Evolutionary conservation across 139 green algal species (phyloP).

Genomic region (Gonium pectorale): DNA sequence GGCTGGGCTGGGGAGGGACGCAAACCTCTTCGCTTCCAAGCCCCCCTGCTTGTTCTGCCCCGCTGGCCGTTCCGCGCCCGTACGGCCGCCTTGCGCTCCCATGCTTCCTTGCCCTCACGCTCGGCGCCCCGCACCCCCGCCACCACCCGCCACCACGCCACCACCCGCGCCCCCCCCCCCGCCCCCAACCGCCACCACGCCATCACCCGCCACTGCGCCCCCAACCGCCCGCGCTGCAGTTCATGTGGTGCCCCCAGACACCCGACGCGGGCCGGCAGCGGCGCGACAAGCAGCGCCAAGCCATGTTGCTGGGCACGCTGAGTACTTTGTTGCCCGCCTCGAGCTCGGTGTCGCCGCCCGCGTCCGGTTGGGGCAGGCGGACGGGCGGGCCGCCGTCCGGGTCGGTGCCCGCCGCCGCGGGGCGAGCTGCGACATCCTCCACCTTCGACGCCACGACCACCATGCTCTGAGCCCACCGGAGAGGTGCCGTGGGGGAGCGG

Average conservation of each 20-base stretch:
- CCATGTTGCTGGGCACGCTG: slow-evolving; percentile 34
- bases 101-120: not conserved
- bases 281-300: slow-evolving; percentile 9
- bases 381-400: too few species aligned
- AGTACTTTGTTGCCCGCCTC: not conserved
- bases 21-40: too few species aligned
- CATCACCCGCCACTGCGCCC: not conserved
- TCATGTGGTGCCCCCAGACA: not conserved
- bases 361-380: not conserved
- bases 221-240: not conserved
- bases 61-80: not conserved
- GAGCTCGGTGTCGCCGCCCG: not conserved
- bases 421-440: too few species aligned
- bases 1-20: too few species aligned
- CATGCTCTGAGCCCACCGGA: too few species aligned
- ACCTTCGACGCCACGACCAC: too few species aligned
- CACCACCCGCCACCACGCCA: not conserved
- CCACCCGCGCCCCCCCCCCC: not conserved
- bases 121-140: not conserved
- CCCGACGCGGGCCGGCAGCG: not conserved
- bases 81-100: not conserved
- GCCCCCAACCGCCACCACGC: not conserved
- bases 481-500: too few species aligned
- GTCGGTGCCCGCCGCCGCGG: too few species aligned
- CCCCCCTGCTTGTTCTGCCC: not conserved